A percentile compares a stretch with the other conserved stretches of the same genome.
Conservation (phyloP, 2,329 filamentous ascomycete genomes). For the Ophiostoma triangulosporum region DNA sequence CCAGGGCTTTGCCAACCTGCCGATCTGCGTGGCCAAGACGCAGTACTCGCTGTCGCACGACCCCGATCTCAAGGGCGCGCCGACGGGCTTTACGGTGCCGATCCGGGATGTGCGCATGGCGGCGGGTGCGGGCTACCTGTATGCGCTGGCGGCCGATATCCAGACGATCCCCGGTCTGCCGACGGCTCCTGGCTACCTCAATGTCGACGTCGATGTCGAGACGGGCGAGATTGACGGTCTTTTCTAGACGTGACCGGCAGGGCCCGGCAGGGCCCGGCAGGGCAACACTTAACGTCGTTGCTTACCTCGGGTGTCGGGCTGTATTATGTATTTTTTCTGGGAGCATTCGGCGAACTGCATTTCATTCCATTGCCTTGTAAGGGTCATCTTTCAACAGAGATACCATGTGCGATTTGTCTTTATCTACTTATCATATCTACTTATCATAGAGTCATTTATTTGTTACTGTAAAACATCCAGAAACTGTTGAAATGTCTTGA, state of each 20-base stretch:
- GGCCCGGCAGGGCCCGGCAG: no score
- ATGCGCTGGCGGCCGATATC: slow-evolving; percentile 90
- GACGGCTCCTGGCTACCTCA: slow-evolving; percentile 88
- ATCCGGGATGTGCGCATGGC: slow-evolving; percentile 91
- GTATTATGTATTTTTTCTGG: not conserved
- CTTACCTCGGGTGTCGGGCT: not conserved
- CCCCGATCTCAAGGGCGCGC: slow-evolving; percentile 84
- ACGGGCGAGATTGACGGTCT: slow-evolving; percentile 80
- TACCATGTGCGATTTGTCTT: slow-evolving; percentile 4
- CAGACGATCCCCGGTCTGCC: slow-evolving; percentile 95
- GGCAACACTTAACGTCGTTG: slow-evolving; percentile 14
- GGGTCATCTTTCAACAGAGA: slow-evolving; percentile 15
- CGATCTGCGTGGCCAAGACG: slow-evolving; percentile 95
- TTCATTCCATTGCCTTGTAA: not conserved
- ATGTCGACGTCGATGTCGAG: slow-evolving; percentile 73
- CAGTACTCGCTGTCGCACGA: slow-evolving; percentile 96
- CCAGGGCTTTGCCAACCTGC: slow-evolving; percentile 84
- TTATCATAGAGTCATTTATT: no score
- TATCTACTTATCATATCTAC: not conserved
- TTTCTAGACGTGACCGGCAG: slow-evolving; percentile 49
- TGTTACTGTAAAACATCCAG: no score
- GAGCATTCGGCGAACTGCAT: slow-evolving; percentile 8
- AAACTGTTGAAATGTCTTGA: no score
- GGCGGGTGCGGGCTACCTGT: slow-evolving; percentile 87
- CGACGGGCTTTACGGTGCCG: slow-evolving; percentile 84